These are phyloP conservation scores for Umbelopsis vinacea DNA, from an alignment of 192 early-diverging fungal genomes.

Conservation along the genomic window DNA sequence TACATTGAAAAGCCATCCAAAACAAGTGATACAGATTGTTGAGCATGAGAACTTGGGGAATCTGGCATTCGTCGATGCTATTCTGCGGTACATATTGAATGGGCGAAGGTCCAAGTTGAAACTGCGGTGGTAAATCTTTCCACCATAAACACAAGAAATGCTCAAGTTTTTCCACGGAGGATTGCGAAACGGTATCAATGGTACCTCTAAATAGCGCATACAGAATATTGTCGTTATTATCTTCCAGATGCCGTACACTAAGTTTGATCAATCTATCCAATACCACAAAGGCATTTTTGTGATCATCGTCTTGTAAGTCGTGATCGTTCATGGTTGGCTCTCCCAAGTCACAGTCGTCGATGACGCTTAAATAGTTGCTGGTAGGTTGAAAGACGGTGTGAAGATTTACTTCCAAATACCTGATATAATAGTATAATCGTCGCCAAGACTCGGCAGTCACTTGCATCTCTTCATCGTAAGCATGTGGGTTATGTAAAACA, in stretches of 20 bases:
- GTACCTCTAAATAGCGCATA: slow-evolving; percentile 27
- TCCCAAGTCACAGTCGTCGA: slow-evolving; percentile 24
- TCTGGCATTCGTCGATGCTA: slow-evolving; percentile 19
- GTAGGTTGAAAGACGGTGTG: slow-evolving; percentile 18
- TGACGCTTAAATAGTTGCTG: background rate
- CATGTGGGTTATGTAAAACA: background rate
- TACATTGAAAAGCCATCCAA: slow-evolving; percentile 30
- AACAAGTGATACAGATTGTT: slow-evolving; percentile 25
- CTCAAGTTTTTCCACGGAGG: slow-evolving; percentile 20
- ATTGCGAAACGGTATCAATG: slow-evolving; percentile 20
- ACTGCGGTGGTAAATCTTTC: slow-evolving; percentile 19
- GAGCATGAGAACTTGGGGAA: slow-evolving; percentile 14
- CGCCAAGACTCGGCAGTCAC: slow-evolving; percentile 32
- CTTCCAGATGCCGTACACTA: slow-evolving; percentile 14
- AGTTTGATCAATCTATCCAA: slow-evolving; percentile 21
- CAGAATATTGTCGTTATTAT: slow-evolving; percentile 3
- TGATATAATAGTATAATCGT: slow-evolving; percentile 26
- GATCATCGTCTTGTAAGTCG: background rate
- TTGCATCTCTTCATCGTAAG: background rate
- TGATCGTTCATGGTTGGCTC: slow-evolving; percentile 4
- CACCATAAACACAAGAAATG: slow-evolving; percentile 26
- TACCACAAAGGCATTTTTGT: slow-evolving; percentile 8
- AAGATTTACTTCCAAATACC: slow-evolving; percentile 26
- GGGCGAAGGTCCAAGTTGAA: slow-evolving; percentile 17
- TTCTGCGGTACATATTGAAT: slow-evolving; percentile 21